These are phyloP conservation scores for Cryphonectria radicalis DNA, from an alignment of 2,329 filamentous ascomycete genomes.

Conservation along the genomic window DNA sequence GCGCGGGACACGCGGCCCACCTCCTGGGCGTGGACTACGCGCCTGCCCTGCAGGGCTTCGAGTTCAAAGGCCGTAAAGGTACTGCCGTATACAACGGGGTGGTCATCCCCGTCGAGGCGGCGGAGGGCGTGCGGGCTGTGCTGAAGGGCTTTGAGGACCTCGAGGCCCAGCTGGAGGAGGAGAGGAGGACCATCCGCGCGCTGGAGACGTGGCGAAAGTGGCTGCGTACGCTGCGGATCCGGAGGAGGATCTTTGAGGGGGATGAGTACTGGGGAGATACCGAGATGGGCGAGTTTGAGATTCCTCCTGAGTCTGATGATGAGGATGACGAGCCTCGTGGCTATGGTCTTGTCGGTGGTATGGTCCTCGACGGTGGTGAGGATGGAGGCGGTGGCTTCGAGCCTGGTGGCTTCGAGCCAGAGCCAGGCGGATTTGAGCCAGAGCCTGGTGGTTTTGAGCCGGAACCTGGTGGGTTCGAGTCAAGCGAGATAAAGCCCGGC, in stretches of 20 bases:
- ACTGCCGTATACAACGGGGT: constrained; percentile 81
- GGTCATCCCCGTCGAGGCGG: constrained; percentile 73
- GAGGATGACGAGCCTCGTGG: constrained; percentile 16
- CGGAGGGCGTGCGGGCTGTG: constrained; percentile 72
- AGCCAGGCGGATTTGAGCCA: constrained; percentile 17
- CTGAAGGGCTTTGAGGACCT: constrained; percentile 70
- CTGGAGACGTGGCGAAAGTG: constrained; percentile 77
- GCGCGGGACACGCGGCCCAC: constrained; percentile 73
- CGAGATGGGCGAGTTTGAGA: constrained; percentile 17
- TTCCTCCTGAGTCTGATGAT: constrained; percentile 34
- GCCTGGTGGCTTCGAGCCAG: constrained; percentile 10
- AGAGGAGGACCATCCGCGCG: constrained; percentile 64
- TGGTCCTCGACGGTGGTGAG: constrained; percentile 8
- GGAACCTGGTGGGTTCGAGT: constrained; percentile 18
- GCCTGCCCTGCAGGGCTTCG: constrained; percentile 87
- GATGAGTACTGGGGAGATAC: constrained; percentile 30
- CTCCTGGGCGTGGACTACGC: constrained; percentile 83
- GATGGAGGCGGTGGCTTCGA: constrained; percentile 17
- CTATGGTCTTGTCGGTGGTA: background rate
- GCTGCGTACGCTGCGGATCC: constrained; percentile 75
- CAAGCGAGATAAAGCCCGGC: background rate
- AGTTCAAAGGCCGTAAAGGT: constrained; percentile 83
- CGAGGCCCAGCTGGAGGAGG: constrained; percentile 64
- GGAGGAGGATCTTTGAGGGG: constrained; percentile 65
- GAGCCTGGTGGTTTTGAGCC: constrained; percentile 1